These are phyloP conservation scores for Silene latifolia DNA, from an alignment of 148 eudicot genomes.

Conservation along the genomic window DNA sequence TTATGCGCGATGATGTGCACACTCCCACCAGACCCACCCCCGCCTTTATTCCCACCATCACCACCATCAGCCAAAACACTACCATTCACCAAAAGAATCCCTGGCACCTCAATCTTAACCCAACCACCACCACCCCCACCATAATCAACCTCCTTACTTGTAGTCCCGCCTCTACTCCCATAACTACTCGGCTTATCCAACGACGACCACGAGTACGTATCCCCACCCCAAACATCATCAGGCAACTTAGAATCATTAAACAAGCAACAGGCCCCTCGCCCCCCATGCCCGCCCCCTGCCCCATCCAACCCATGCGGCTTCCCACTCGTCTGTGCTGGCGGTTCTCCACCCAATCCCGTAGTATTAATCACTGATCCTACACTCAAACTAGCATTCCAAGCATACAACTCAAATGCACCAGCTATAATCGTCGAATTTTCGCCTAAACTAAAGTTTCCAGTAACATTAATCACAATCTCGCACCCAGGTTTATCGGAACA, in stretches of 20 bases:
- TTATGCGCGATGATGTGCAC: constrained; percentile 63
- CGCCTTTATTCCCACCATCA: constrained; percentile 72
- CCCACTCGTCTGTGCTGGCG: constrained; percentile 86
- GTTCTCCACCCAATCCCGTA: constrained; percentile 70
- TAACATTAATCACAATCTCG: constrained; percentile 53
- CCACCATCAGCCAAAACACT: constrained; percentile 87
- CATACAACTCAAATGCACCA: constrained; percentile 54
- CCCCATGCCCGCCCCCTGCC: constrained; percentile 96
- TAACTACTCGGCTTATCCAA: constrained; percentile 71
- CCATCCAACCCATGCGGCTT: constrained; percentile 75
- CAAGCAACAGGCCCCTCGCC: constrained; percentile 84
- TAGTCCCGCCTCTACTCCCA: constrained; percentile 93
- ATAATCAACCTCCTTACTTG: constrained; percentile 73
- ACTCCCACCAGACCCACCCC: constrained; percentile 99
- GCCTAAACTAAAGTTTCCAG: constrained; percentile 75
- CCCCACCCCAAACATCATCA: constrained; percentile 97
- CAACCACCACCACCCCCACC: constrained; percentile 98
- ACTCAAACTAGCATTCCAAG: constrained; percentile 57
- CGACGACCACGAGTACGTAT: constrained; percentile 77
- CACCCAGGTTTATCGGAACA: constrained; percentile 58
- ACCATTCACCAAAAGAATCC: constrained; percentile 63
- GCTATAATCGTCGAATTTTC: constrained; percentile 57
- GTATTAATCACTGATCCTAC: constrained; percentile 67
- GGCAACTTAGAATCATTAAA: constrained; percentile 49
- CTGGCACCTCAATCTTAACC: constrained; percentile 44